phyloP scores from a whole-genome alignment of 352 stramenopile species.

The Phytophthora aleatoria region DNA sequence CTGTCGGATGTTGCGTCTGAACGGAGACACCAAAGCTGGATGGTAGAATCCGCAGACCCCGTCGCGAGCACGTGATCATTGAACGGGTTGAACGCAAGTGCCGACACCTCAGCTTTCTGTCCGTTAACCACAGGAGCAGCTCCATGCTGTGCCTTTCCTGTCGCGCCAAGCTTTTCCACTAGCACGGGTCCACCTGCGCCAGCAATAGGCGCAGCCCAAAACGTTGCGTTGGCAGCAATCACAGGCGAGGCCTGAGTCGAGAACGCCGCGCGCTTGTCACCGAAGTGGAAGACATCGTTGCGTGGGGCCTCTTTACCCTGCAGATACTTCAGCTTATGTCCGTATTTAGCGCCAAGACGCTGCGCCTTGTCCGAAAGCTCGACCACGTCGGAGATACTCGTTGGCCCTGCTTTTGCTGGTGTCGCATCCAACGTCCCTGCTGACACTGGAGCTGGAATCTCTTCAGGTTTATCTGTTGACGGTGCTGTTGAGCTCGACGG shows the following conservation, averaged over 20 bases:
- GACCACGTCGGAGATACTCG: constrained; percentile 20
- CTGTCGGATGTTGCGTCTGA: constrained; percentile 8
- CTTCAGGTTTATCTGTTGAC: constrained; percentile 13
- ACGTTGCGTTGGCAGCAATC: constrained; percentile 58
- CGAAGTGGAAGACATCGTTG: constrained; percentile 62
- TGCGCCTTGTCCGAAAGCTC: constrained; percentile 68
- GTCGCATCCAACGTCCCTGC: constrained; percentile 5
- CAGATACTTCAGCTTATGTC: constrained; percentile 85
- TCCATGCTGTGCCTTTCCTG: constrained; percentile 53
- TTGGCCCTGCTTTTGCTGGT: not conserved
- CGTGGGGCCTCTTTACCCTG: constrained; percentile 63
- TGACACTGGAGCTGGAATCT: constrained; percentile 9
- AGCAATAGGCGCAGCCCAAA: constrained; percentile 60
- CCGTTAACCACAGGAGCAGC: constrained; percentile 58
- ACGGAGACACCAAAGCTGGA: constrained; percentile 67
- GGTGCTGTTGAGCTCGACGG: not conserved
- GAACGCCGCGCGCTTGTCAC: constrained; percentile 46
- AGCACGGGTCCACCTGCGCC: constrained; percentile 73
- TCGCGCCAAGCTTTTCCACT: constrained; percentile 46
- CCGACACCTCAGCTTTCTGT: constrained; percentile 67
- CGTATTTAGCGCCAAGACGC: constrained; percentile 68
- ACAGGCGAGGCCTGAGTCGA: constrained; percentile 50
- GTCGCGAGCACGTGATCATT: constrained; percentile 55
- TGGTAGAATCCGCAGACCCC: constrained; percentile 57
- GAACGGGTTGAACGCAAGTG: constrained; percentile 73